Evolutionary conservation across 192 early-diverging fungal species (phyloP).

Genomic region (Chytriomyces sp.): DNA sequence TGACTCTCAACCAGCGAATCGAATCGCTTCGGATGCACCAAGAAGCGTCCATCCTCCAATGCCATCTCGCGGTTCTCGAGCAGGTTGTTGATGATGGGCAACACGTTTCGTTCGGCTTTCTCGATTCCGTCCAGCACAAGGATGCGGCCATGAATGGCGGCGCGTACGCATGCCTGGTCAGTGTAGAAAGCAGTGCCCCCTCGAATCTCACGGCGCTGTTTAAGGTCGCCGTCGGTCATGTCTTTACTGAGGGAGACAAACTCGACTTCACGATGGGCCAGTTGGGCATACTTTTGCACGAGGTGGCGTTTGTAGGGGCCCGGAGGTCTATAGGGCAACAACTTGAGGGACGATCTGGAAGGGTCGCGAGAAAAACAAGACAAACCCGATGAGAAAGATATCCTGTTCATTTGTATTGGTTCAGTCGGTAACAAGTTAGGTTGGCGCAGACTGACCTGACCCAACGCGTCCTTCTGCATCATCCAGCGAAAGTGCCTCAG

Average conservation of each 20-base stretch:
- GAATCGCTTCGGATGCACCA: constrained; percentile 72
- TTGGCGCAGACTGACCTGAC: constrained; percentile 50
- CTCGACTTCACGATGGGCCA: constrained; percentile 71
- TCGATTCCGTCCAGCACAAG: constrained; percentile 55
- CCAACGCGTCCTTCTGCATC: constrained; percentile 79
- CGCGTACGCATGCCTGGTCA: constrained; percentile 60
- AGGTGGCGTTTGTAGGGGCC: constrained; percentile 67
- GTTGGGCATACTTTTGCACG: constrained; percentile 70
- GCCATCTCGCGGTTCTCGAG: constrained; percentile 85
- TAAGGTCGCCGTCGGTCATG: constrained; percentile 75
- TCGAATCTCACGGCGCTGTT: constrained; percentile 77
- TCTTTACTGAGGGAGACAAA: constrained; percentile 75
- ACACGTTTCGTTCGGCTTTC: constrained; percentile 81
- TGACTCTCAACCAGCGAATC: constrained; percentile 58
- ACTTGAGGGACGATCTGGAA: background rate
- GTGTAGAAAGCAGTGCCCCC: constrained; percentile 48
- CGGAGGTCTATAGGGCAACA: constrained; percentile 52
- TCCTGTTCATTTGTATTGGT: constrained; percentile 36
- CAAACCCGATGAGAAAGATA: constrained; percentile 70
- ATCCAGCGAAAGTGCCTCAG: constrained; percentile 65
- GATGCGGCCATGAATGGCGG: constrained; percentile 50
- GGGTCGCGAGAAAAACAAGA: too few relatives aligned
- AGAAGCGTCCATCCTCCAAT: constrained; percentile 77
- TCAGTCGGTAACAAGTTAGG: background rate
- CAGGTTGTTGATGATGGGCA: constrained; percentile 84